Conservation (phyloP, 768 basidiomycete genomes). For the Cystobasidiopsis lactophilus region DNA sequence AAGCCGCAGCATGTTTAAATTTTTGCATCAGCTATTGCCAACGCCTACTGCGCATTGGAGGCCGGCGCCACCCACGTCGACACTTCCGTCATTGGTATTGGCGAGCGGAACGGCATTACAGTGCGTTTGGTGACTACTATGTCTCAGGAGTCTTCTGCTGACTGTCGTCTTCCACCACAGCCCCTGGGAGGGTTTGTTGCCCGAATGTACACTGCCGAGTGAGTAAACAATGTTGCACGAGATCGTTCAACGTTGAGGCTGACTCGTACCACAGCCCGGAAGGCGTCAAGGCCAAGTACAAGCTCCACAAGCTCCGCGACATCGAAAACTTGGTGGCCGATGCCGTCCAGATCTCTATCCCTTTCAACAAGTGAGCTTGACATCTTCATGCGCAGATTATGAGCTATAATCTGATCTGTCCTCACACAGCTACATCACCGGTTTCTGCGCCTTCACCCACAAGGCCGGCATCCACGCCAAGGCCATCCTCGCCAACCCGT, state of each 20-base stretch:
- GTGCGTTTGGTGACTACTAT: conserved; percentile 5
- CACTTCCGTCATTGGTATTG: conserved; percentile 92
- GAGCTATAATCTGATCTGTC: neutral
- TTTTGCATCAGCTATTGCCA: conserved; percentile 55
- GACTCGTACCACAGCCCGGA: conserved; percentile 74
- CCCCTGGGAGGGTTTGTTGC: conserved; percentile 91
- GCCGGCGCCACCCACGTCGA: conserved; percentile 98
- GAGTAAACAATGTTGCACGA: conserved; percentile 2
- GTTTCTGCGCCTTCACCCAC: conserved; percentile 99
- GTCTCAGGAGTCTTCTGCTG: too few species aligned
- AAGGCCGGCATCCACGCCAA: conserved; percentile 99
- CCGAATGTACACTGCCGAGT: conserved; percentile 36
- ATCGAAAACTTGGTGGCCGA: conserved; percentile 97
- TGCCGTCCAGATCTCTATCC: conserved; percentile 91
- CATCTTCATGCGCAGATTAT: conserved; percentile 32
- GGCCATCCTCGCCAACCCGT: conserved; percentile 97
- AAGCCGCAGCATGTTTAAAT: neutral
- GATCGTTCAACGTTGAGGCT: neutral
- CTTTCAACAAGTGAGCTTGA: conserved; percentile 95
- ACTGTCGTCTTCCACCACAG: neutral
- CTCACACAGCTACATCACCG: conserved; percentile 36
- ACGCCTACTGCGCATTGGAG: conserved; percentile 92
- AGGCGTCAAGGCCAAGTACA: conserved; percentile 99
- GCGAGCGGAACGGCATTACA: conserved; percentile 96
- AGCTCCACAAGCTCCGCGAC: conserved; percentile 87